A percentile compares a stretch with the other conserved stretches of the same genome.
Conservation (phyloP, 1,284 basidiomycete genomes). For the Mycosarcoma maydis region DNA sequence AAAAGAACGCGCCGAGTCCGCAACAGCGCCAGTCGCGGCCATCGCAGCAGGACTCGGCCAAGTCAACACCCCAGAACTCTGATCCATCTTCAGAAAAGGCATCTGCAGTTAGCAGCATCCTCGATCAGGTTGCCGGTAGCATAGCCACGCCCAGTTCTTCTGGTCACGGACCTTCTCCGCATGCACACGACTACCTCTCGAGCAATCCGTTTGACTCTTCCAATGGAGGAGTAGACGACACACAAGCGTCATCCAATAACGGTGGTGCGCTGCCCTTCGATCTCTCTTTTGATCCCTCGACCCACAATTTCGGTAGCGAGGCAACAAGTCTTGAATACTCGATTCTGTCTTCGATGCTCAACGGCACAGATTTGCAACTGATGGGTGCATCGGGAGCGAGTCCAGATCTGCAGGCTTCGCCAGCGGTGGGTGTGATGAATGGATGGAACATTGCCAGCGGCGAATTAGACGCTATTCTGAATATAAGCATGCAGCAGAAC, state of each 20-base stretch:
- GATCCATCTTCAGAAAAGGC: slow-evolving; percentile 28
- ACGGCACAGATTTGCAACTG: slow-evolving; percentile 57
- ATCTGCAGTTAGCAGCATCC: slow-evolving; percentile 31
- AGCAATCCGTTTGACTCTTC: slow-evolving; percentile 41
- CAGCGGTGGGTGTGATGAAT: slow-evolving; percentile 54
- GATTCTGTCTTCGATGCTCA: slow-evolving; percentile 86
- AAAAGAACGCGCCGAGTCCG: slow-evolving; percentile 2
- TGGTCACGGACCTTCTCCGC: slow-evolving; percentile 43
- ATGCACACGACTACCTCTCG: slow-evolving; percentile 44
- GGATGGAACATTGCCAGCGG: slow-evolving; percentile 46
- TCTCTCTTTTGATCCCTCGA: slow-evolving; percentile 74
- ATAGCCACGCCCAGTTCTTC: slow-evolving; percentile 30
- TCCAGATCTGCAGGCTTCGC: slow-evolving; percentile 50
- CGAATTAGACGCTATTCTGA: slow-evolving; percentile 30
- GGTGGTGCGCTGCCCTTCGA: slow-evolving; percentile 21
- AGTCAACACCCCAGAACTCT: slow-evolving; percentile 14
- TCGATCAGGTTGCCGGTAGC: slow-evolving; percentile 31
- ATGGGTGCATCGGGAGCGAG: slow-evolving; percentile 46
- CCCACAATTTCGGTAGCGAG: slow-evolving; percentile 80
- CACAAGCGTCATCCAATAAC: slow-evolving; percentile 8
- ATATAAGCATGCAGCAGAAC: slow-evolving; percentile 13
- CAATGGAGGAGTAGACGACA: slow-evolving; percentile 20
- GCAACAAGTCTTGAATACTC: slow-evolving; percentile 90
- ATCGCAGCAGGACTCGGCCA: slow-evolving; percentile 12
- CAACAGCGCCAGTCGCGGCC: slow-evolving; percentile 9